Conservation (phyloP, 2,329 filamentous ascomycete species). For the Thelonectria rubi region DNA sequence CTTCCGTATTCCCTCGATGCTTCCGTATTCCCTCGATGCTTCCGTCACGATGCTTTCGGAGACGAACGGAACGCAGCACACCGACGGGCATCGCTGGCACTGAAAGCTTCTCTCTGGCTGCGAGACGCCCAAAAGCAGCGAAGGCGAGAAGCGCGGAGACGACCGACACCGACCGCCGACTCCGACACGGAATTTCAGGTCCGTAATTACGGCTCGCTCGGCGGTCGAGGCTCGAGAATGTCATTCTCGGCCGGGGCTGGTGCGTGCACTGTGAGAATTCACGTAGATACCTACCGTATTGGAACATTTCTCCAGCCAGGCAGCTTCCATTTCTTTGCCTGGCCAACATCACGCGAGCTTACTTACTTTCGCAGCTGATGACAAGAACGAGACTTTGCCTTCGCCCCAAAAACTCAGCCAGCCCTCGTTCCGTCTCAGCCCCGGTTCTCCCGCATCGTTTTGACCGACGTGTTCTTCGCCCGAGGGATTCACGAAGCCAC, state of each 20-base stretch:
- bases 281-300: neutral
- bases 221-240: slow-evolving; percentile 7
- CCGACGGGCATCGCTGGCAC: no score
- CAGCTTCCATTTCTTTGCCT: no score
- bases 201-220: slow-evolving; percentile 42
- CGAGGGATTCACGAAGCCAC: no score
- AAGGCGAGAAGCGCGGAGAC: slow-evolving; percentile 13
- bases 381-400: neutral
- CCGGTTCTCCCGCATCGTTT: neutral
- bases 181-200: slow-evolving; percentile 25
- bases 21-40: no score
- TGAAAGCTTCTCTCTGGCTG: no score
- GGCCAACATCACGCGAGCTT: neutral
- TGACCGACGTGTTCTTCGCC: neutral
- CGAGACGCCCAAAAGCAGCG: no score
- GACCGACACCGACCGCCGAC: slow-evolving; percentile 25
- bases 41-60: no score
- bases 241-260: neutral
- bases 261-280: neutral
- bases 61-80: no score
- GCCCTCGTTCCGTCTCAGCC: neutral
- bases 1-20: no score
- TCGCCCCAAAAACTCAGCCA: neutral
- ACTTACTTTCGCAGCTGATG: neutral
- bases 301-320: neutral